A percentile compares a stretch with the other conserved stretches of the same genome.
phyloP scores from a whole-genome alignment of 2,329 filamentous ascomycete species.

The Aspergillus novoparasiticus region DNA sequence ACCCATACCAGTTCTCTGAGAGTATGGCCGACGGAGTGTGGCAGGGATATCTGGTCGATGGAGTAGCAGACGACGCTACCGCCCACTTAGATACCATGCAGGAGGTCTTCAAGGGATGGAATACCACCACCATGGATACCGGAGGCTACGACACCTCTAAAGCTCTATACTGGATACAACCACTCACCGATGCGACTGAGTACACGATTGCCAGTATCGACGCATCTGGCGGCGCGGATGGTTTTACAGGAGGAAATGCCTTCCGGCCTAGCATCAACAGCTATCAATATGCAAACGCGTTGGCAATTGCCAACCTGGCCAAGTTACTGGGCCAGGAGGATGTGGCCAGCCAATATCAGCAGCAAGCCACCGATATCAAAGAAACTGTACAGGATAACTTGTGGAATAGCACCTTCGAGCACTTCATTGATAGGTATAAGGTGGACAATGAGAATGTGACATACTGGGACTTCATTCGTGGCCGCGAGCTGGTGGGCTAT shows the following conservation, averaged over 20 bases:
- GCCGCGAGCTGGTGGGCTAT: constrained; percentile 47
- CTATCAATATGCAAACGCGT: constrained; percentile 49
- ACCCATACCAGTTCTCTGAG: constrained; percentile 49
- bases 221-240: constrained; percentile 38
- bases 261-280: constrained; percentile 51
- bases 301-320: constrained; percentile 45
- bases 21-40: constrained; percentile 45
- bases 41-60: constrained; percentile 47
- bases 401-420: constrained; percentile 48
- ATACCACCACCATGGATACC: constrained; percentile 38
- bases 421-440: constrained; percentile 49
- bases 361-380: constrained; percentile 40
- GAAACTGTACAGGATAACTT: constrained; percentile 41
- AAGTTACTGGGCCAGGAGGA: constrained; percentile 28
- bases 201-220: constrained; percentile 51
- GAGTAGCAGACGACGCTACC: constrained; percentile 35
- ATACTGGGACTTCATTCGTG: constrained; percentile 40
- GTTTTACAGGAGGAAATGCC: constrained; percentile 44
- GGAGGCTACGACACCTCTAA: constrained; percentile 45
- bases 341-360: constrained; percentile 26
- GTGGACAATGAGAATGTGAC: constrained; percentile 42
- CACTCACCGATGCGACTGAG: constrained; percentile 48
- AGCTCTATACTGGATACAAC: constrained; percentile 47
- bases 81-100: constrained; percentile 32
- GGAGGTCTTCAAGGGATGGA: constrained; percentile 22